Evolutionary conservation across 495 filamentous ascomycete genomes (phyloP), one percentile per base, ranked within the genome.

Genomic region (Hyaloscypha bicolor): DNA sequence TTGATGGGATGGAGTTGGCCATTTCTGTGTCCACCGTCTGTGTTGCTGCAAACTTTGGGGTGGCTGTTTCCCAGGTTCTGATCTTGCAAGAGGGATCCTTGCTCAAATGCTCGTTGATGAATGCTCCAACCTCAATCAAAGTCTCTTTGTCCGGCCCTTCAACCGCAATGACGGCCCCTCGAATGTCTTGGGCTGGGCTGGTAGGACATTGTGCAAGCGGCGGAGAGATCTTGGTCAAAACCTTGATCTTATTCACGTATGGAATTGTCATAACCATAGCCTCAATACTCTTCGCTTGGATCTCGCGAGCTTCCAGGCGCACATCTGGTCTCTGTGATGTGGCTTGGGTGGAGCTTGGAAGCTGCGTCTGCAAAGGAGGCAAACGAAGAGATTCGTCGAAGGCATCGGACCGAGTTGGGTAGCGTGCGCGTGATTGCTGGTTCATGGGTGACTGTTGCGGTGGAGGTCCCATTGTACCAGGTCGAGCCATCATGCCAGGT

Each of bases 91-190:
- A 87, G 8, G 80, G 77, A 68, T 85, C 83, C 55, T 81, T 84
- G 29, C 73, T 76, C 30, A 96, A 73, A 25, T 83, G 82, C 9
- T 82, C 81, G 52, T 87, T 83, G 4, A 97, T 84, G 68, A 88
- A 88, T 22, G 80, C 75, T 2, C 86, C 81, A 8, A 93, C 82
- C 6, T 79, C 74, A 53, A 80, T 79, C 12, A 91, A 79, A 14
- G 89, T 71, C 1, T 75, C 69, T 3, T 76, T 71, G 60, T 91
- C 84, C 29, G 89, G 78, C 16, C 93, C 93, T 74, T 99, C 95
- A 29, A 99, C 76, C 0, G 92, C 89, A 56, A 98, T 88, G 31
- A 97, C 83, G 1, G 91, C 85, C 0, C 96, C 93, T 51, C 94
- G 85, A 30, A 81, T 76, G 62, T 77, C 78, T 39, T 73, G 76